A percentile compares a stretch with the other conserved stretches of the same genome.
These are phyloP conservation scores for Dinochytrium kinnereticum DNA, from an alignment of 371 early-diverging fungal genomes.

Conservation along the genomic window DNA sequence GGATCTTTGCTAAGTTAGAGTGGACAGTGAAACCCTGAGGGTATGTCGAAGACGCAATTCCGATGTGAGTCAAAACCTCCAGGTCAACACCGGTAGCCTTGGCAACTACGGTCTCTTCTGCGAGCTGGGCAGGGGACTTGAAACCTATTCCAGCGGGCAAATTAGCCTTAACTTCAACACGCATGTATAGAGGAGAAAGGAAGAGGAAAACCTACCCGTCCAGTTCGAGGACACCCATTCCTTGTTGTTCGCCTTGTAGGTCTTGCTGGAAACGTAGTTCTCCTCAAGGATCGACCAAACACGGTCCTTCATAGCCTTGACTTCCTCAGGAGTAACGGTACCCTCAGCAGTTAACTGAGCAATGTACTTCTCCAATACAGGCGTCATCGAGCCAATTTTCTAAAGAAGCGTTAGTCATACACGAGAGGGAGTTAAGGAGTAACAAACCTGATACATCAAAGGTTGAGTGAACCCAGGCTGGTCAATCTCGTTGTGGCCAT, in stretches of 20 bases:
- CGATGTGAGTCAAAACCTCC: constrained; percentile 80
- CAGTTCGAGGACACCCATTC: constrained; percentile 96
- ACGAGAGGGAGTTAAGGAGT: background rate
- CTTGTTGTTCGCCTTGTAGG: constrained; percentile 83
- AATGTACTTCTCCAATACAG: constrained; percentile 84
- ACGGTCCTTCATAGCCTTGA: constrained; percentile 84
- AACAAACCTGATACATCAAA: constrained; percentile 79
- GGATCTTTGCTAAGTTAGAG: constrained; percentile 84
- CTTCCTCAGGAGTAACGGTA: constrained; percentile 78
- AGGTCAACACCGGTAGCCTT: constrained; percentile 80
- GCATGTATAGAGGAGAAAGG: no score
- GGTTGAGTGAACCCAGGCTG: constrained; percentile 98
- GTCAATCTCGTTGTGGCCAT: constrained; percentile 98
- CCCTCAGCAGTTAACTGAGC: constrained; percentile 83
- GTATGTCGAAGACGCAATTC: constrained; percentile 75
- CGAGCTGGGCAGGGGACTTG: constrained; percentile 55
- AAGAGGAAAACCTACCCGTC: constrained; percentile 48
- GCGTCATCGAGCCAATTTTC: constrained; percentile 80
- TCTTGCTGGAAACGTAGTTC: constrained; percentile 84
- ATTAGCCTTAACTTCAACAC: no score
- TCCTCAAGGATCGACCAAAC: constrained; percentile 92
- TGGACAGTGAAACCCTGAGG: constrained; percentile 90
- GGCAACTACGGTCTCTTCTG: constrained; percentile 55
- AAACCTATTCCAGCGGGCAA: no score
- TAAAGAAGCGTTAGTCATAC: constrained; percentile 31